phyloP scores from a whole-genome alignment of 768 basidiomycete species.

The Boletus reticuloceps region DNA sequence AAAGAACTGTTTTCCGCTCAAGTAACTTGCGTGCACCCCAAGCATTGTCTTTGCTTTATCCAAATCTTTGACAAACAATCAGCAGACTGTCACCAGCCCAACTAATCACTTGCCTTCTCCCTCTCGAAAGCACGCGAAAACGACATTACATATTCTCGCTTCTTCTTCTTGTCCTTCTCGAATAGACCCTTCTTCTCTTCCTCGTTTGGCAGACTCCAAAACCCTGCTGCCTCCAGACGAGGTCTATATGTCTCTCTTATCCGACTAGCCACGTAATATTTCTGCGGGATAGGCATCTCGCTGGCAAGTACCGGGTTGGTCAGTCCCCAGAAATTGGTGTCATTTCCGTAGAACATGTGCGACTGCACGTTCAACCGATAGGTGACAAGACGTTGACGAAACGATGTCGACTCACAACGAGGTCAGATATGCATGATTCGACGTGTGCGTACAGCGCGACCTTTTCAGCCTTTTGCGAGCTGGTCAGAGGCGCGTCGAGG shows the following conservation, averaged over 20 bases:
- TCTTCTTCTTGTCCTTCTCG: slow-evolving; percentile 30
- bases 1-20: slow-evolving; percentile 51
- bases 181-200: slow-evolving; percentile 42
- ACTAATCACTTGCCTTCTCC: slow-evolving; percentile 46
- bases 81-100: background rate
- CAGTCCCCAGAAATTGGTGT: slow-evolving; percentile 59
- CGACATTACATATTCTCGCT: slow-evolving; percentile 34
- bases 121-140: slow-evolving; percentile 59
- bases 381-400: background rate
- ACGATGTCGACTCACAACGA: slow-evolving; percentile 52
- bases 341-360: slow-evolving; percentile 58
- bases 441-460: slow-evolving; percentile 66
- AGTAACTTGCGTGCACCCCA: slow-evolving; percentile 55
- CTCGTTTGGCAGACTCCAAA: slow-evolving; percentile 51
- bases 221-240: slow-evolving; percentile 58
- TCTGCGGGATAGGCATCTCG: slow-evolving; percentile 62
- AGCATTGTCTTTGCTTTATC: slow-evolving; percentile 58
- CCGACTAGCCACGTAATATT: slow-evolving; percentile 68
- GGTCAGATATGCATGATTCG: slow-evolving; percentile 63
- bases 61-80: slow-evolving; percentile 43
- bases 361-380: slow-evolving; percentile 40
- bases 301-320: slow-evolving; percentile 54
- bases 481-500: slow-evolving; percentile 48
- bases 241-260: slow-evolving; percentile 55
- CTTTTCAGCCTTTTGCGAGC: slow-evolving; percentile 49